Conservation (phyloP, 352 stramenopile species). For the Phytophthora megakarya region DNA sequence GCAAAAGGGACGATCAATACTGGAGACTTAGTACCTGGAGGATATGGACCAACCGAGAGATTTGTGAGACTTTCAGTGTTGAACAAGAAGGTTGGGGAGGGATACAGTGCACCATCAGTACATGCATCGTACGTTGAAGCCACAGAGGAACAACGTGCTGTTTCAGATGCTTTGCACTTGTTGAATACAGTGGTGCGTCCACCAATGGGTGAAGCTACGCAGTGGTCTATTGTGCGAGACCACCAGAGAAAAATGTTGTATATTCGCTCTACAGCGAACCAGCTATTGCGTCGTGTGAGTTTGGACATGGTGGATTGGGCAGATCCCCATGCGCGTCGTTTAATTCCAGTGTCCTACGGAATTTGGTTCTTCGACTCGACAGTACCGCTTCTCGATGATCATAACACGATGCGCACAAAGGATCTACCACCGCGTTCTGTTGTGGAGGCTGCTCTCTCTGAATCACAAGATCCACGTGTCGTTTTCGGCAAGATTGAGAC, state of each 20-base stretch:
- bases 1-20: constrained; percentile 20
- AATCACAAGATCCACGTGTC: neutral
- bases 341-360: constrained; percentile 66
- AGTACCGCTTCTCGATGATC: constrained; percentile 38
- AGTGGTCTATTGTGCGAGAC: constrained; percentile 78
- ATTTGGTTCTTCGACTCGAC: constrained; percentile 75
- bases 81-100: constrained; percentile 45
- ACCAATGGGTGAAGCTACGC: constrained; percentile 50
- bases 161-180: constrained; percentile 67
- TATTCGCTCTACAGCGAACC: constrained; percentile 72
- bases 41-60: constrained; percentile 58
- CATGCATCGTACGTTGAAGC: constrained; percentile 56
- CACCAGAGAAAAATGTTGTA: constrained; percentile 69
- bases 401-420: constrained; percentile 50
- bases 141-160: constrained; percentile 53
- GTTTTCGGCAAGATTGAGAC: constrained; percentile 7
- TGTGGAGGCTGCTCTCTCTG: constrained; percentile 45
- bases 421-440: constrained; percentile 61
- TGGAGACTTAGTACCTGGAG: constrained; percentile 41
- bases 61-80: constrained; percentile 75
- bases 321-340: constrained; percentile 38
- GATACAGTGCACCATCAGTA: constrained; percentile 40
- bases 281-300: constrained; percentile 65
- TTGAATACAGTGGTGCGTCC: constrained; percentile 68
- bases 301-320: constrained; percentile 64